These are phyloP conservation scores for Penicillium soppii DNA, from an alignment of 495 filamentous ascomycete genomes.

Conservation along the genomic window DNA sequence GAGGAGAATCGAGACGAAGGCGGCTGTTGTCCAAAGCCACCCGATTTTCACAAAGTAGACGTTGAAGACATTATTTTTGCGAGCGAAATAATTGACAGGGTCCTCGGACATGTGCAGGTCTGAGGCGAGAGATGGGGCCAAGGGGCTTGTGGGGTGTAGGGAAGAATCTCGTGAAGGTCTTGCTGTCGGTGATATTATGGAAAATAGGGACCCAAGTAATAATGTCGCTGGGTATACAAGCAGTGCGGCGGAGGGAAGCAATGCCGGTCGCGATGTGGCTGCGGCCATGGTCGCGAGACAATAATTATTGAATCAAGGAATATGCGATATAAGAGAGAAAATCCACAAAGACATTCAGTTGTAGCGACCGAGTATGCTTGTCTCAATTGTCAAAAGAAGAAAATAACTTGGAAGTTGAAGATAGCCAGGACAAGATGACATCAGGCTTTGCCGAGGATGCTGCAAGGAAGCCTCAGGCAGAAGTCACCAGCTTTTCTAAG, in stretches of 20 bases:
- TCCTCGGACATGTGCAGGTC: conserved; percentile 30
- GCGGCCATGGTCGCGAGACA: conserved; percentile 20
- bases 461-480: not conserved
- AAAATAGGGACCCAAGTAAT: conserved; percentile 76
- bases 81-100: conserved; percentile 80
- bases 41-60: conserved; percentile 88
- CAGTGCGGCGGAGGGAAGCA: conserved; percentile 33
- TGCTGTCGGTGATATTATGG: conserved; percentile 68
- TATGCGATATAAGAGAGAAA: no score
- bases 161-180: conserved; percentile 28
- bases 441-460: not conserved
- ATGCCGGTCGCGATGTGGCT: conserved; percentile 13
- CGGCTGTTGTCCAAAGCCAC: conserved; percentile 83
- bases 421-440: not conserved
- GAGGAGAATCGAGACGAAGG: conserved; percentile 61
- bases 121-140: conserved; percentile 52
- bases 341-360: not conserved
- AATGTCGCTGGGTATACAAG: conserved; percentile 77
- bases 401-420: not conserved
- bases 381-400: not conserved
- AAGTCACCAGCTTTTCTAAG: no score
- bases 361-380: not conserved
- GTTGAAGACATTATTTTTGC: conserved; percentile 90
- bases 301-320: not conserved
- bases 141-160: conserved; percentile 55